Conservation (phyloP, 2,329 filamentous ascomycete genomes). For the Monosporascus sp. region DNA sequence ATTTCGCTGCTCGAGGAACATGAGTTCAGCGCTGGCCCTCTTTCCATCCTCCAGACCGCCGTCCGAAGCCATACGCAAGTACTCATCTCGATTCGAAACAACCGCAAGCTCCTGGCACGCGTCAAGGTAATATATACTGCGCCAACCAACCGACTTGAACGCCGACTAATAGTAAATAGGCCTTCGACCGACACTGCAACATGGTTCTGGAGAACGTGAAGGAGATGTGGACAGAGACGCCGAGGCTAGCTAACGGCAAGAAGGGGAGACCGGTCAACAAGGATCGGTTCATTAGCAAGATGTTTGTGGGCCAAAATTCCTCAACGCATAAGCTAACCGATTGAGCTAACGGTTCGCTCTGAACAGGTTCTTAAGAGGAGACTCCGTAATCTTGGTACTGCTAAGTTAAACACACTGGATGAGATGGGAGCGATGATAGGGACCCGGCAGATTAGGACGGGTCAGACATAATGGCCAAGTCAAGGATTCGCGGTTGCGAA, state of each 20-base stretch:
- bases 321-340: neutral
- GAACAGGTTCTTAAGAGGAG: slow-evolving; percentile 73
- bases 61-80: slow-evolving; percentile 93
- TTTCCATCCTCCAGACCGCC: slow-evolving; percentile 94
- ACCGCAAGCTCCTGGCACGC: slow-evolving; percentile 92
- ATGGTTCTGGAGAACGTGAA: slow-evolving; percentile 97
- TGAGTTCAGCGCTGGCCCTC: slow-evolving; percentile 72
- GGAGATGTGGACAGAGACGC: slow-evolving; percentile 99
- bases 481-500: neutral
- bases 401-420: slow-evolving; percentile 55
- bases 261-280: slow-evolving; percentile 91
- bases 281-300: slow-evolving; percentile 97
- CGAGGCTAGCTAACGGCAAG: slow-evolving; percentile 75
- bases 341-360: slow-evolving; percentile 3
- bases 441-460: neutral
- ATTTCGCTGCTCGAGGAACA: slow-evolving; percentile 63
- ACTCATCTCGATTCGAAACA: slow-evolving; percentile 95
- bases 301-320: slow-evolving; percentile 53
- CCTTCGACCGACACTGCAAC: slow-evolving; percentile 98
- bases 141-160: no score
- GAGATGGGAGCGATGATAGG: neutral
- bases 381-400: slow-evolving; percentile 82
- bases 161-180: slow-evolving; percentile 26
- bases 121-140: slow-evolving; percentile 56
- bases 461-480: neutral